Conservation (phyloP, 2,329 filamentous ascomycete species). For the Cercospora zeina region DNA sequence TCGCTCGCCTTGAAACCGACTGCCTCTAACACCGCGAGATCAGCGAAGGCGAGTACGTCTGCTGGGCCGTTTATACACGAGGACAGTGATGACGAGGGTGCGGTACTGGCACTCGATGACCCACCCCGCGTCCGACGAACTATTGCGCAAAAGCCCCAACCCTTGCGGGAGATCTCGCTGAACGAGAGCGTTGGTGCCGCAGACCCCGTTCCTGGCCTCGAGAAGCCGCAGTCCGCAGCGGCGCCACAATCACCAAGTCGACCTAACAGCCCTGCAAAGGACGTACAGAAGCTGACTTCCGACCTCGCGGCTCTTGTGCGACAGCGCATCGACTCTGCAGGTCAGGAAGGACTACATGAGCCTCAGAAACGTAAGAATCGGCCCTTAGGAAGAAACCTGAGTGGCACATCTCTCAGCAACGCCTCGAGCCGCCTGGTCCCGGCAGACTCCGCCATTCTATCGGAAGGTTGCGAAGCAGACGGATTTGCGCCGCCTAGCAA, state of each 20-base stretch:
- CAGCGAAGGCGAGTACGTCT: conserved; percentile 10
- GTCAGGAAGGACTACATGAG: conserved; percentile 18
- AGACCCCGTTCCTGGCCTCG: conserved; percentile 1
- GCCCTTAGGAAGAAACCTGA: conserved; percentile 37
- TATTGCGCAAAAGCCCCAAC: conserved; percentile 2
- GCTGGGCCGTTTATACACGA: conserved; percentile 35
- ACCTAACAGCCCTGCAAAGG: conserved; percentile 19
- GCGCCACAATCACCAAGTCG: conserved; percentile 13
- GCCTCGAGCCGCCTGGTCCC: conserved; percentile 6
- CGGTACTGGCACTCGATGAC: conserved; percentile 3
- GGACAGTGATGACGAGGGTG: conserved; percentile 34
- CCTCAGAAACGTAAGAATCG: conserved; percentile 35
- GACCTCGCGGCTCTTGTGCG: conserved; percentile 32
- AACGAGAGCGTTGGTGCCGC: conserved; percentile 23
- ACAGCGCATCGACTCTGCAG: conserved; percentile 19
- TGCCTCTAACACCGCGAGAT: background rate
- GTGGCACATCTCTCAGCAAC: conserved; percentile 29
- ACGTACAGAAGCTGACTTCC: conserved; percentile 27
- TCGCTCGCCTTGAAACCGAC: conserved; percentile 32
- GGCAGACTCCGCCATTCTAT: conserved; percentile 18
- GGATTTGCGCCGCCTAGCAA: conserved; percentile 26
- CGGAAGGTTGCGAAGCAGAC: conserved; percentile 27
- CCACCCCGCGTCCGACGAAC: background rate
- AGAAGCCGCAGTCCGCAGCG: conserved; percentile 14
- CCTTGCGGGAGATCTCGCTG: conserved; percentile 36